A percentile compares a stretch with the other conserved stretches of the same genome.
Evolutionary conservation across 306 rosid genomes (phyloP).

Genomic region (Medicago truncatula): DNA sequence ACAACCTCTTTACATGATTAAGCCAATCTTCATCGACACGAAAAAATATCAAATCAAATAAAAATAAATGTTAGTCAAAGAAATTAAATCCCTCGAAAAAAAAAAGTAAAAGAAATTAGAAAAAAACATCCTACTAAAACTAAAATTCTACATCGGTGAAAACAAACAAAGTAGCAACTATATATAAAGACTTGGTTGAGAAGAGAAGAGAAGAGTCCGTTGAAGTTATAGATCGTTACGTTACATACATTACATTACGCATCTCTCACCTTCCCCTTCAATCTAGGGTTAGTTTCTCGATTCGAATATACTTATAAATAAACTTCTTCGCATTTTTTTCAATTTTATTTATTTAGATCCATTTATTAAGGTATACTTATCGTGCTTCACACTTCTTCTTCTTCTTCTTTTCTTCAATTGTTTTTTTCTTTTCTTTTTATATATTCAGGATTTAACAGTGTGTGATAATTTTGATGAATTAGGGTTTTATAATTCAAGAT

Average conservation of each 20-base stretch:
- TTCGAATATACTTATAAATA: slow-evolving; percentile 33
- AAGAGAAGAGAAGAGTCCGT: slow-evolving; percentile 31
- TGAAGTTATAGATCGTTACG: slow-evolving; percentile 37
- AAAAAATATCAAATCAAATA: not conserved
- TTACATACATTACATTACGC: slow-evolving; percentile 30
- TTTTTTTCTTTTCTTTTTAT: not conserved
- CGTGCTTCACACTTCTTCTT: slow-evolving; percentile 32
- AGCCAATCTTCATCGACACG: too few species aligned
- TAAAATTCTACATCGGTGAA: slow-evolving; percentile 24
- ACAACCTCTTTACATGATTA: too few species aligned
- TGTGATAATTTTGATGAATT: slow-evolving; percentile 22
- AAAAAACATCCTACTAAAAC: not conserved
- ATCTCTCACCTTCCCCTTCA: slow-evolving; percentile 34
- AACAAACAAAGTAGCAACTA: slow-evolving; percentile 8
- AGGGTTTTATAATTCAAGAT: slow-evolving; percentile 46
- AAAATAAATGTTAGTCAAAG: too few species aligned
- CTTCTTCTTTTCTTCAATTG: slow-evolving; percentile 5
- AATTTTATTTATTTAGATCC: slow-evolving; percentile 27
- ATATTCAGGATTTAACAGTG: slow-evolving; percentile 12
- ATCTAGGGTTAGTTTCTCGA: slow-evolving; percentile 53
- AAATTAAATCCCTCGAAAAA: too few species aligned
- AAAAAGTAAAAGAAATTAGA: not conserved
- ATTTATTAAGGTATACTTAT: slow-evolving; percentile 56
- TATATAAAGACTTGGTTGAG: not conserved
- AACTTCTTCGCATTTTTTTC: slow-evolving; percentile 2